These are phyloP conservation scores for Triangularia verruculosa DNA, from an alignment of 2,329 filamentous ascomycete genomes.

Conservation along the genomic window DNA sequence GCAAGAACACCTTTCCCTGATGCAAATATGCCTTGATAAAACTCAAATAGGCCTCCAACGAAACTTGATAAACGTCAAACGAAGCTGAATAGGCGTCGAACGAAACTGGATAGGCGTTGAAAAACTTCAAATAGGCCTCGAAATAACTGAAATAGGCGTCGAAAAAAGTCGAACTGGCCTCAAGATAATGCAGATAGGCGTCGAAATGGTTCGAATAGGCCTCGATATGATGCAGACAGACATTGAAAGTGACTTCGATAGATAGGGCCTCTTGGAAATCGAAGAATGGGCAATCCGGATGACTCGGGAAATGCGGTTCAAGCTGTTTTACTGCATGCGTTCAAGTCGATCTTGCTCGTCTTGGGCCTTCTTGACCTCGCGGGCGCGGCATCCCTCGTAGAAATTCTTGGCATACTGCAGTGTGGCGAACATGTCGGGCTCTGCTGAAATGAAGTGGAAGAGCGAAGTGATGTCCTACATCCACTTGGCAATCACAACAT, in stretches of 20 bases:
- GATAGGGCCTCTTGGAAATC: not conserved
- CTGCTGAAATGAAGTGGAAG: constrained; percentile 48
- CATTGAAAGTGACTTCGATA: not conserved
- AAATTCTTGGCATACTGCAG: constrained; percentile 47
- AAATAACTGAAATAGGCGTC: not conserved
- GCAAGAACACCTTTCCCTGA: not conserved
- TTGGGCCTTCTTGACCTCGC: not conserved
- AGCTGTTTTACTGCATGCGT: not conserved
- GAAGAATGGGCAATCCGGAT: not conserved
- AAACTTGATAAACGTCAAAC: not conserved
- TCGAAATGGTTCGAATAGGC: not conserved
- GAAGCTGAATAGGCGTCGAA: not conserved
- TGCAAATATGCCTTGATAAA: not conserved
- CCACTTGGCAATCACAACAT: constrained; percentile 57
- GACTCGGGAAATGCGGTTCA: not conserved
- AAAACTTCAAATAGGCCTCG: not conserved
- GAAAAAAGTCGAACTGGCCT: not conserved
- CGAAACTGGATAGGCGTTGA: not conserved
- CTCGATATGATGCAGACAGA: not conserved
- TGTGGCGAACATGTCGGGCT: constrained; percentile 44
- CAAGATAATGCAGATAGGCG: not conserved
- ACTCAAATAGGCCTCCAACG: not conserved
- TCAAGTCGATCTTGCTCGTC: not conserved
- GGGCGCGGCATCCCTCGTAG: constrained; percentile 47
- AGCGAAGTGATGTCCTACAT: constrained; percentile 52